Base-by-base conservation (phyloP, 176 grass and related monocot genomes). In the Lolium multiflorum region DNA sequence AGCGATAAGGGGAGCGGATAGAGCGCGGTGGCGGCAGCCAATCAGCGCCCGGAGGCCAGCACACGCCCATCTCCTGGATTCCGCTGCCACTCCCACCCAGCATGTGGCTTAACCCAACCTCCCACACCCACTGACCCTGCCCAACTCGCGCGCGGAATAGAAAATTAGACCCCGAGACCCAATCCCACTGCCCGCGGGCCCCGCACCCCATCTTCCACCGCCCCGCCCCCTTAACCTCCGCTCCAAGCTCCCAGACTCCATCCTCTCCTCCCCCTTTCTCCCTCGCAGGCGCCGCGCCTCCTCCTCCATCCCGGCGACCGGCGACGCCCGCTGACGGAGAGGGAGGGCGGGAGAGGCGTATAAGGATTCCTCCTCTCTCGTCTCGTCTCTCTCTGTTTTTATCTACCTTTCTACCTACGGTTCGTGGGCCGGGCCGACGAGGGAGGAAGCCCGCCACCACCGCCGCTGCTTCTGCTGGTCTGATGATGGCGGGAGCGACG, bases 21-120 rank as follows among this genome's bases (percentile, higher is more conserved):
- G 90, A 87, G 1, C 22, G 87, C 47, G 38, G 77, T 44, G 24
- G 84, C 86, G n/a, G 82, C 91, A 88, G 64, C 91, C 94, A 96
- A 93, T 93, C 77, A 96, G 61, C 86, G 46, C 31, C 60, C 17
- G 73, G 26, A 83, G 63, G 79, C 74, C 83, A 90, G 61, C 83
- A 46, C 88, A 46, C 71, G 7, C 51, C 69, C 83, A 71, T 71
- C 72, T 84, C 85, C 76, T 26, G 49, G 74, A 76, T 66, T 57
- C 10, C 3, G 11, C 71, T 28, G 28, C 28, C 28, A 28, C 28
- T 28, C 2, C 28, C 28, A 28, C 28, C 28, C 28, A 28, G 28
- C 28, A 28, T 28, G 28, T 28, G 28, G 49, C 83, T 24, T 80
- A 90, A 77, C 71, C 87, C 68, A 11, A 72, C 25, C 63, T 8